These are phyloP conservation scores for Glaciozyma martinii DNA, from an alignment of 768 basidiomycete genomes.

Conservation along the genomic window DNA sequence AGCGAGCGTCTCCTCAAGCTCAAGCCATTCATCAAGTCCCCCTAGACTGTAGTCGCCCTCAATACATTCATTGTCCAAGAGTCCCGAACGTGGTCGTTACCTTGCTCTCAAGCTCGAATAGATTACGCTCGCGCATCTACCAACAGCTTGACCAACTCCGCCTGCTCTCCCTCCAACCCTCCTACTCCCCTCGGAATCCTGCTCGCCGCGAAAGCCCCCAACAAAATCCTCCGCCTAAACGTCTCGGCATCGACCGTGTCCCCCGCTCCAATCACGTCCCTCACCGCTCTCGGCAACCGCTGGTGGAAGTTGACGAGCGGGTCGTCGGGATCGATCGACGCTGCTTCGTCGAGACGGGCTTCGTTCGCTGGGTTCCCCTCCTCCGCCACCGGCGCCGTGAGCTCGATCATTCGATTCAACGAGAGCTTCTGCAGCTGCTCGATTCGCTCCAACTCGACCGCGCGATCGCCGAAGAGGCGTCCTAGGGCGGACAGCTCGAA, in stretches of 20 bases:
- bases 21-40: constrained; percentile 51
- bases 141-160: neutral
- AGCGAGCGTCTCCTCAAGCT: constrained; percentile 69
- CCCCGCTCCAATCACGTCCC: constrained; percentile 17
- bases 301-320: constrained; percentile 12
- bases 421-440: constrained; percentile 13
- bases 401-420: no score
- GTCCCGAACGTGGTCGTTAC: no score
- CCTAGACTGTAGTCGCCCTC: no score
- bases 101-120: no score
- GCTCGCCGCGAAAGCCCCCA: constrained; percentile 19
- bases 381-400: neutral
- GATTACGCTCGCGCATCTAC: neutral
- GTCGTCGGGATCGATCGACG: neutral
- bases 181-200: constrained; percentile 4
- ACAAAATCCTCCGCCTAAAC: constrained; percentile 7
- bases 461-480: neutral
- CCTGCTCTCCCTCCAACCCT: constrained; percentile 9
- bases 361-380: no score
- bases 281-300: constrained; percentile 18
- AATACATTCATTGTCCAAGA: no score
- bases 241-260: neutral
- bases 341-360: no score
- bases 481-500: constrained; percentile 11
- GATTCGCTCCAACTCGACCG: constrained; percentile 9